Evolutionary conservation across 768 basidiomycete genomes (phyloP), one percentile per base, ranked within the genome.

Genomic region (Clathrus columnatus): DNA sequence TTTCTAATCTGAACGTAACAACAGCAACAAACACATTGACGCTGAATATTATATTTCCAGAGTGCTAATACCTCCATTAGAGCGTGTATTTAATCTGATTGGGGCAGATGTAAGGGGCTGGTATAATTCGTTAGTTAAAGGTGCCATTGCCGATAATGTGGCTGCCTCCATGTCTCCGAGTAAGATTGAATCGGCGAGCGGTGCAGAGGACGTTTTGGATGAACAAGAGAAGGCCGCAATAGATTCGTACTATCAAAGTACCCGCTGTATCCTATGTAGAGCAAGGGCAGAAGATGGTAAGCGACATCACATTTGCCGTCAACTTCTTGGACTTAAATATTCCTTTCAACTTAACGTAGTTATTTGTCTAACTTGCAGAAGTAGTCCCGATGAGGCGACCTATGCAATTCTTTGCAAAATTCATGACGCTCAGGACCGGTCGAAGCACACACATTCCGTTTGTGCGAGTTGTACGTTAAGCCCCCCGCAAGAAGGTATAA

Each of bases 71-170:
- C 91, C 91, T 7, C 92, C 95, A 0, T 66, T 99, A 60, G 87
- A 89, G 57, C 80, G 96, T 46, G 80, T 99, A 45, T 91, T 98
- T 74, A 91, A 86, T 61, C 80, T 98, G 21, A 75, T 94, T 29
- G 94, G 95, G 16, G 91, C 86, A 7, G 87, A 96, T 65, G 84
- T 95, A 24, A 77, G 78, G 51, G 72, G 75, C 43, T 98, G 95
- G 95, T 97, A 82, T 64, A 76, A 85, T 48, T 83, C 85, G 26
- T 92, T 94, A 91, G 88, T 91, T 1, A 83, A 82, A 55, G 44
- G 44, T 32, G n/a, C 29, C 30, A 17, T 55, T 27, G 4, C 28
- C 16, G 65, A 71, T 73, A 41, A 70, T 74, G 54, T 69, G 71
- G 47, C 64, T 68, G 27, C 64, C 68, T 47, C 28, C 18, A 47